Conservation (phyloP, 495 filamentous ascomycete species). For the Cercophora samala region DNA sequence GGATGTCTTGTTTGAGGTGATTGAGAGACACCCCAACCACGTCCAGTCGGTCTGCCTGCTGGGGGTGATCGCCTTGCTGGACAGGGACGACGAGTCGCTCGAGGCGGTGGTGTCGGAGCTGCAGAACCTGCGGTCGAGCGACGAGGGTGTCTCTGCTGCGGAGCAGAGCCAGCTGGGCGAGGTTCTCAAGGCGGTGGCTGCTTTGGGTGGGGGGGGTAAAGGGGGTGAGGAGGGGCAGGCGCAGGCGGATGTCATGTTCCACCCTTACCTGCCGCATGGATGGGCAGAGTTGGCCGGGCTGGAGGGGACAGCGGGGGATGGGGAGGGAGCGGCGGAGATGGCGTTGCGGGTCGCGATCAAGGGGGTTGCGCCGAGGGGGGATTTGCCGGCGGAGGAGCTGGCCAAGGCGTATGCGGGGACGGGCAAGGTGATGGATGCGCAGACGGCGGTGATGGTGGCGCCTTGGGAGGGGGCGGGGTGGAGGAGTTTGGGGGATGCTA, state of each 20-base stretch:
- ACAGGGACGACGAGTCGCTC: conserved; percentile 69
- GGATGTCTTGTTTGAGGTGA: conserved; percentile 72
- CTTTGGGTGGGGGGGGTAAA: conserved; percentile 33
- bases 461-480: conserved; percentile 73
- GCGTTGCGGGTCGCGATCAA: conserved; percentile 73
- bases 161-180: conserved; percentile 50
- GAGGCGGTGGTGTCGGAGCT: conserved; percentile 81
- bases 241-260: conserved; percentile 69
- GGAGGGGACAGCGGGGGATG: conserved; percentile 53
- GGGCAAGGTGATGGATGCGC: conserved; percentile 65
- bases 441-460: conserved; percentile 73
- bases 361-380: conserved; percentile 65
- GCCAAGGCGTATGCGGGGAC: conserved; percentile 75
- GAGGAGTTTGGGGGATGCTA: conserved; percentile 42
- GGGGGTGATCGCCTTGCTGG: conserved; percentile 77
- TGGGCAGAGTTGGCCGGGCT: conserved; percentile 67
- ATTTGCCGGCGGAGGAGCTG: conserved; percentile 64
- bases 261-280: conserved; percentile 68
- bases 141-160: conserved; percentile 40
- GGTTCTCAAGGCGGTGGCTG: conserved; percentile 43
- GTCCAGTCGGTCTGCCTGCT: conserved; percentile 73
- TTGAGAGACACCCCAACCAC: conserved; percentile 69
- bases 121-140: conserved; percentile 61
- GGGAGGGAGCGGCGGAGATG: conserved; percentile 66
- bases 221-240: conserved; percentile 50